These are phyloP conservation scores for Emergomyces pasteurianus DNA, from an alignment of 2,329 filamentous ascomycete genomes.

Conservation along the genomic window DNA sequence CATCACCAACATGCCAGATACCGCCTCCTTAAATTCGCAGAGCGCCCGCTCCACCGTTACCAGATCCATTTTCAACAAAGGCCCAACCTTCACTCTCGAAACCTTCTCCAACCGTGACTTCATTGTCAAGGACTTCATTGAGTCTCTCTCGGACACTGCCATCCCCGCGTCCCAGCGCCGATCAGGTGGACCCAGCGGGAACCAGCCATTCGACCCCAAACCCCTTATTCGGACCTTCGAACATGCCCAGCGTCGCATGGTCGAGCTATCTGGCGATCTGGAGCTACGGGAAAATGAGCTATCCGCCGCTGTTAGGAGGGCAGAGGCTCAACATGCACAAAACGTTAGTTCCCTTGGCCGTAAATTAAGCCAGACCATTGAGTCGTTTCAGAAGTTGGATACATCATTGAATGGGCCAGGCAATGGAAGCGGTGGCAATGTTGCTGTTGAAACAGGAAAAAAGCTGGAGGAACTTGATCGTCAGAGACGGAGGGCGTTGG, in stretches of 20 bases:
- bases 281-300: conserved; percentile 86
- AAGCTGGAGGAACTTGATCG: conserved; percentile 86
- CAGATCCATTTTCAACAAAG: conserved; percentile 61
- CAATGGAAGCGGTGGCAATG: conserved; percentile 53
- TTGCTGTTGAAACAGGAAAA: conserved; percentile 90
- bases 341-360: conserved; percentile 77
- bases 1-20: conserved; percentile 25
- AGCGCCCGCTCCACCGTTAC: conserved; percentile 5
- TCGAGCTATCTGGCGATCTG: conserved; percentile 58
- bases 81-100: conserved; percentile 74
- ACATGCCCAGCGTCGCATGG: conserved; percentile 43
- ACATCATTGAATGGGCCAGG: conserved; percentile 53
- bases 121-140: conserved; percentile 95
- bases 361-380: conserved; percentile 85
- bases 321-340: conserved; percentile 82
- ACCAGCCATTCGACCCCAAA: conserved; percentile 74
- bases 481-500: conserved; percentile 76
- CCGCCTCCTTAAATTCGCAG: conserved; percentile 17
- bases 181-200: conserved; percentile 43
- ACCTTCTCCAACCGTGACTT: conserved; percentile 87
- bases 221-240: conserved; percentile 94
- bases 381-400: conserved; percentile 83
- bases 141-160: conserved; percentile 76
- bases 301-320: conserved; percentile 75
- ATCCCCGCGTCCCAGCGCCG: conserved; percentile 61